Evolutionary conservation across 2,329 filamentous ascomycete species (phyloP).

Genomic region (Cryphonectria parasitica): DNA sequence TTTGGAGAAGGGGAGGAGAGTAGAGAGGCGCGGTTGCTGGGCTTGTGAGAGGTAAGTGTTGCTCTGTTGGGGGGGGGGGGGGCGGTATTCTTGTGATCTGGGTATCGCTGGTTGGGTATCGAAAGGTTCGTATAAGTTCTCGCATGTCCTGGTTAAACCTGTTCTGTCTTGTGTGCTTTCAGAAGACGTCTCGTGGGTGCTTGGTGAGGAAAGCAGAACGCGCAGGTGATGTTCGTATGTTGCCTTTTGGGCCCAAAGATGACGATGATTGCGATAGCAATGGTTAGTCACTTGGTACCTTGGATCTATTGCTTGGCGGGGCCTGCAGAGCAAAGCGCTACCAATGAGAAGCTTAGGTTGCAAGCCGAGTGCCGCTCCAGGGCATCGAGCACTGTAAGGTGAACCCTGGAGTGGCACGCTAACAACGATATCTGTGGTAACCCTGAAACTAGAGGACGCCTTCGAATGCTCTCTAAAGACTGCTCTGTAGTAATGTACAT

Average conservation of each 20-base stretch:
- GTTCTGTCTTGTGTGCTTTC: neutral
- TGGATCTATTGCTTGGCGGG: neutral
- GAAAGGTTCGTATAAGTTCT: neutral
- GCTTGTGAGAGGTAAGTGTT: neutral
- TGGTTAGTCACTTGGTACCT: neutral
- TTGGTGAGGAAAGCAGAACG: neutral
- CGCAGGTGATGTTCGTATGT: neutral
- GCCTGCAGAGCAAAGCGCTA: neutral
- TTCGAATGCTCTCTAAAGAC: neutral
- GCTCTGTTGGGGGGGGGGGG: neutral
- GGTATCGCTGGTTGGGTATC: neutral
- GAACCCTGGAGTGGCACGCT: neutral
- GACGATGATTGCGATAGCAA: neutral
- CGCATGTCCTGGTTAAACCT: neutral
- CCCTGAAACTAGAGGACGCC: neutral
- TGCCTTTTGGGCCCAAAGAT: neutral
- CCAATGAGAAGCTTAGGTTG: neutral
- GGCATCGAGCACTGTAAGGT: neutral
- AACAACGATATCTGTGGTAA: neutral
- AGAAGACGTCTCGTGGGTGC: neutral
- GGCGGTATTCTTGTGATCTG: neutral
- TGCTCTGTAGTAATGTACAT: neutral
- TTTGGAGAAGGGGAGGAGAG: conserved; percentile 34
- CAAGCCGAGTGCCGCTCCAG: neutral
- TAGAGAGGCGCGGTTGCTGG: no score